Conservation (phyloP, 1,284 basidiomycete genomes). For the Somion occarium region DNA sequence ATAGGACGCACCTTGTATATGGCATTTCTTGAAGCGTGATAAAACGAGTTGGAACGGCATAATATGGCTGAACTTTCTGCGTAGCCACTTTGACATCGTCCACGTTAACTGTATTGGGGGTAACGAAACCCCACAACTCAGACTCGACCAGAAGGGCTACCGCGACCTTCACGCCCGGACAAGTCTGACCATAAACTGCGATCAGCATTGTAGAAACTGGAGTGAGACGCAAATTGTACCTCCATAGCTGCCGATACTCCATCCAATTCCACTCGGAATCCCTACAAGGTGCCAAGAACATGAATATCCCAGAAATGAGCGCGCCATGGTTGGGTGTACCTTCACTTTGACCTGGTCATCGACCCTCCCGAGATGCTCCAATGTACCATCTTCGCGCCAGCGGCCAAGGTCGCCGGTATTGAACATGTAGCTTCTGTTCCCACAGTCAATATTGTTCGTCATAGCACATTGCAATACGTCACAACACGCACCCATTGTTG, state of each 20-base stretch:
- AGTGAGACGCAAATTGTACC: constrained; percentile 27
- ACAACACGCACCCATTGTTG: constrained; percentile 37
- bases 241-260: constrained; percentile 56
- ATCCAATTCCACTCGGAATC: constrained; percentile 58
- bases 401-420: constrained; percentile 56
- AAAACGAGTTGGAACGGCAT: constrained; percentile 49
- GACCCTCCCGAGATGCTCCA: constrained; percentile 52
- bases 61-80: constrained; percentile 51
- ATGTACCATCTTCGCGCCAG: constrained; percentile 46
- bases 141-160: constrained; percentile 46
- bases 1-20: constrained; percentile 39
- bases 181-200: constrained; percentile 34
- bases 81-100: constrained; percentile 39
- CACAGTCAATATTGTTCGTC: too few species aligned
- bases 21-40: constrained; percentile 41
- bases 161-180: constrained; percentile 40
- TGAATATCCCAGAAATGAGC: neutral
- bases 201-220: constrained; percentile 8
- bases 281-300: constrained; percentile 27
- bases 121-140: constrained; percentile 52
- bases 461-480: too few species aligned
- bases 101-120: constrained; percentile 35
- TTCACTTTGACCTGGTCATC: constrained; percentile 56
- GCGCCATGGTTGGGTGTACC: constrained; percentile 34
- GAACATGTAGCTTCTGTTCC: constrained; percentile 46